A percentile compares a stretch with the other conserved stretches of the same genome.
Evolutionary conservation across 805 yeast species (phyloP).

Genomic region (Sugiyamaella valdiviana): DNA sequence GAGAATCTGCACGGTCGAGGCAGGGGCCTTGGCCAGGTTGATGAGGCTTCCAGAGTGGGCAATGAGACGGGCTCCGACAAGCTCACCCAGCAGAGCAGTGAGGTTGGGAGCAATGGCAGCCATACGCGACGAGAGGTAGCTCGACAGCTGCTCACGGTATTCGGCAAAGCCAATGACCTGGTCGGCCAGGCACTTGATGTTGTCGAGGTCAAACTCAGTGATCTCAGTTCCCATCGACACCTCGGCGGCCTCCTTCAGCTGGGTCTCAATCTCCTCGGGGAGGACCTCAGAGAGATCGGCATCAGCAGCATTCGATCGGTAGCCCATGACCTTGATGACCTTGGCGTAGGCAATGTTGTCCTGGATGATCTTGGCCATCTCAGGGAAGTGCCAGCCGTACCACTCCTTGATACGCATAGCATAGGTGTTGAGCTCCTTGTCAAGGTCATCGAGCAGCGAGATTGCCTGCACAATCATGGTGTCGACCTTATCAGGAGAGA

Average conservation of each 20-base stretch:
- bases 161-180: conserved; percentile 95
- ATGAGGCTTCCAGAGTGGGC: conserved; percentile 95
- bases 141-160: conserved; percentile 92
- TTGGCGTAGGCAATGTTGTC: conserved; percentile 96
- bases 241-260: conserved; percentile 94
- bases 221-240: conserved; percentile 99
- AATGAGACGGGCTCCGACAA: conserved; percentile 96
- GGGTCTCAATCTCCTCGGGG: conserved; percentile 79
- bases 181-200: conserved; percentile 86
- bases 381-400: conserved; percentile 99
- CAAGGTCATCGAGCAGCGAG: conserved; percentile 92
- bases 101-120: conserved; percentile 98
- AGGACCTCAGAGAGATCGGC: conserved; percentile 84
- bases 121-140: conserved; percentile 90
- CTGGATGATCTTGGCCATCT: conserved; percentile 91
- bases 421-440: conserved; percentile 94
- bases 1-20: conserved; percentile 94
- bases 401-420: conserved; percentile 99
- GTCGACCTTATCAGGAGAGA: conserved; percentile 97
- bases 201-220: conserved; percentile 80
- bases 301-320: conserved; percentile 83
- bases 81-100: conserved; percentile 92
- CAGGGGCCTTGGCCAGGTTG: conserved; percentile 95
- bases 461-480: conserved; percentile 99
- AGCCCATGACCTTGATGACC: conserved; percentile 88